Evolutionary conservation across 2,329 filamentous ascomycete genomes (phyloP), one percentile per base, ranked within the genome.

Genomic region (Colletotrichum cereale): DNA sequence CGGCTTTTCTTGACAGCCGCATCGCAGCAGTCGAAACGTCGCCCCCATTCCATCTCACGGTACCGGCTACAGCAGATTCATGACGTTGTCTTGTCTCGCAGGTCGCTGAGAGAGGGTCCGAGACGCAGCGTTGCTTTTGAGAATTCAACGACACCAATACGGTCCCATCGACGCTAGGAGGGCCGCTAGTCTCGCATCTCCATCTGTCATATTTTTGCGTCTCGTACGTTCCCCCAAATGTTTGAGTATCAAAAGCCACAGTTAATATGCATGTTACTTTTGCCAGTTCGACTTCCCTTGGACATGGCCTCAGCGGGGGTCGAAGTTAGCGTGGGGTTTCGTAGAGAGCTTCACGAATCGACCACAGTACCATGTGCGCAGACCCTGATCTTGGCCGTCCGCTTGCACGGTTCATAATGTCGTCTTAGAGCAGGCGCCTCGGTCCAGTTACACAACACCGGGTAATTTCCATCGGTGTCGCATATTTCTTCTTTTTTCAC

Each of bases 111-210:
- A 50, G 38, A 52, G 34, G 26, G 55, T 55, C 62, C 42, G 55
- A 70, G 67, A 70, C 62, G 29, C 47, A 18, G 36, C 38, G 31
- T 70, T 70, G 62, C 62, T 70, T 70, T 70, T 70, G 24, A 18
- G 18, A 24, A 47, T 34, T 40, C 47, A 66, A 50, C 40, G 47
- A 66, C 31, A 42, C 36, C 44, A 61, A 61, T 44, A 55, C 42
- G 47, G 55, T 34, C 61, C 36, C 26, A 38, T 50, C 55, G 26
- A 48, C 60, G 26, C 42, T 34, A 69, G 61, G 31, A 44, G 44
- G 26, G 34, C 52, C 16, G 52, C 67, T 60, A 48, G 62, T 61
- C 40, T 66, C 47, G 47, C 48, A 12, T 56, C 40, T 18, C 38
- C n/a, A 16, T 70, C 47, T 70, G 38, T 66, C 67, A 70, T 34